These are phyloP conservation scores for Zoysia pacifica DNA, from an alignment of 176 grass and related monocot species.

Conservation along the genomic window DNA sequence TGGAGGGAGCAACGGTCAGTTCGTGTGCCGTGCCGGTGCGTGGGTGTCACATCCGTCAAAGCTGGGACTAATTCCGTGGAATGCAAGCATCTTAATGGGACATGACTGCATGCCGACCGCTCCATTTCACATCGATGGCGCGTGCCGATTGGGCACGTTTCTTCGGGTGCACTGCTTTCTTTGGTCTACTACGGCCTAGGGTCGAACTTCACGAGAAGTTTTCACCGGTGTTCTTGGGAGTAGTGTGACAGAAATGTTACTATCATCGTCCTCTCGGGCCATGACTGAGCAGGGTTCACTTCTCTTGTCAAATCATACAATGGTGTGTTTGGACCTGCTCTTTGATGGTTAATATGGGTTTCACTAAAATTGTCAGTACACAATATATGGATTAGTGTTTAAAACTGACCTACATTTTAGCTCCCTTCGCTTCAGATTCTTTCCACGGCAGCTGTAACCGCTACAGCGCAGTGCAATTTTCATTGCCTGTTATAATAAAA, in stretches of 20 bases:
- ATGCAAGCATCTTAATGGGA: constrained; percentile 38
- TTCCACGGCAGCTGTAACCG: too few species aligned
- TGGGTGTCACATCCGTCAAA: constrained; percentile 35
- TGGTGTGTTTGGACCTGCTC: too few species aligned
- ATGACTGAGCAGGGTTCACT: background rate
- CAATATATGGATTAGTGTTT: too few species aligned
- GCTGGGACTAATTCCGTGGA: constrained; percentile 36
- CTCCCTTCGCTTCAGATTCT: too few species aligned
- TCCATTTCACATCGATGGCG: constrained; percentile 47
- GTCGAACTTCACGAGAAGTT: background rate
- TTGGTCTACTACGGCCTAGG: background rate
- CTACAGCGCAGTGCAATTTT: too few species aligned
- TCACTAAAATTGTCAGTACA: too few species aligned
- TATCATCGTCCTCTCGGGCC: too few species aligned
- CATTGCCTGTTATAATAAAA: too few species aligned
- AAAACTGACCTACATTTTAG: too few species aligned
- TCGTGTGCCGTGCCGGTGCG: background rate
- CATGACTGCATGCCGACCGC: constrained; percentile 28
- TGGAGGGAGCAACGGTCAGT: constrained; percentile 14
- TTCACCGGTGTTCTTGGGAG: background rate
- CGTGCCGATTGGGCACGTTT: constrained; percentile 17
- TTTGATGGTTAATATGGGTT: too few species aligned
- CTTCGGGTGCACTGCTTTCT: constrained; percentile 21
- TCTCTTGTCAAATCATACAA: background rate
- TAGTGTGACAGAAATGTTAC: background rate